Conservation (phyloP, 1,139 yeast species). For the Geotrichum armillariae region DNA sequence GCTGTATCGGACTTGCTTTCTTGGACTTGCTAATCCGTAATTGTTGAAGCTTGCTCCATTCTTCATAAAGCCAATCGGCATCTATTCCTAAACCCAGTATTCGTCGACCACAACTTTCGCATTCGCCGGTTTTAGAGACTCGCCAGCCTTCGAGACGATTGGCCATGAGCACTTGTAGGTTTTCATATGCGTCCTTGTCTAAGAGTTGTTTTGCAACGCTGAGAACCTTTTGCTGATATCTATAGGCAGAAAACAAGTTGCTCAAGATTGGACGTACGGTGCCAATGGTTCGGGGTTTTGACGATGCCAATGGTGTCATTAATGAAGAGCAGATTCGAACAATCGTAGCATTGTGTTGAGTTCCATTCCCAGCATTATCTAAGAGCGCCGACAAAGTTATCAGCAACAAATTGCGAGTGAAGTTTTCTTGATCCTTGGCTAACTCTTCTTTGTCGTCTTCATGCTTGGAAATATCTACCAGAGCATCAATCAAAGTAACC, state of each 20-base stretch:
- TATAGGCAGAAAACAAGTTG: slow-evolving; percentile 64
- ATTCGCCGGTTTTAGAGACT: slow-evolving; percentile 49
- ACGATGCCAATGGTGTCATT: slow-evolving; percentile 27
- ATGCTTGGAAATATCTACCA: slow-evolving; percentile 29
- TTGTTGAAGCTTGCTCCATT: slow-evolving; percentile 35
- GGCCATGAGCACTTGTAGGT: slow-evolving; percentile 44
- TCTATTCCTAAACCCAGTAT: slow-evolving; percentile 63
- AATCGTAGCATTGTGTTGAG: slow-evolving; percentile 31
- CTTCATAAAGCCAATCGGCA: slow-evolving; percentile 38
- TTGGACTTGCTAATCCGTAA: slow-evolving; percentile 15
- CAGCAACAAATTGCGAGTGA: slow-evolving; percentile 28
- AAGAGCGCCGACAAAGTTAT: slow-evolving; percentile 30
- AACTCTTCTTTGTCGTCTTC: slow-evolving; percentile 10
- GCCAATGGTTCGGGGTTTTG: slow-evolving; percentile 30
- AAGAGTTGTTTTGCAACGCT: slow-evolving; percentile 54
- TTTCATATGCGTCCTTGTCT: slow-evolving; percentile 53
- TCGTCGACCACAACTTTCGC: slow-evolving; percentile 69
- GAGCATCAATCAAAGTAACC: slow-evolving; percentile 34
- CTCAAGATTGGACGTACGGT: slow-evolving; percentile 59
- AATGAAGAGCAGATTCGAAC: slow-evolving; percentile 32
- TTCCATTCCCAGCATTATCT: slow-evolving; percentile 26
- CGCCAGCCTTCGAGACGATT: slow-evolving; percentile 61
- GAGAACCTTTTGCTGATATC: slow-evolving; percentile 61
- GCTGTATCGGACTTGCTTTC: neutral
- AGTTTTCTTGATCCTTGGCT: slow-evolving; percentile 17